These are phyloP conservation scores for Aegilops sharonensis DNA, from an alignment of 176 grass and related monocot genomes.

Conservation along the genomic window DNA sequence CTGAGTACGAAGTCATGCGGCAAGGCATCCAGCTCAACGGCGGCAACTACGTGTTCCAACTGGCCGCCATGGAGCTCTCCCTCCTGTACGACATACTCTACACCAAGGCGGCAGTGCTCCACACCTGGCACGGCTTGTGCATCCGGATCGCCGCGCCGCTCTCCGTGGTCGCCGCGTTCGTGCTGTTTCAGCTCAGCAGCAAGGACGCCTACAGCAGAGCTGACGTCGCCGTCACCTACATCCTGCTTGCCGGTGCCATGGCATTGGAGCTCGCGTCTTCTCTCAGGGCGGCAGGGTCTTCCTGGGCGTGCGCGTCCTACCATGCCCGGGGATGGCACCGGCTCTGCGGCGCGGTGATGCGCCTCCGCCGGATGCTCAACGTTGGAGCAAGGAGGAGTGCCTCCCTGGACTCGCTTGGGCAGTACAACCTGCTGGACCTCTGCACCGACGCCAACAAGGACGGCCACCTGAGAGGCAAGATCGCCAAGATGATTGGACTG, in stretches of 20 bases:
- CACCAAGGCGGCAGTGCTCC: slow-evolving; percentile 34
- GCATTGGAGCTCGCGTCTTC: not conserved
- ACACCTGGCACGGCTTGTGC: slow-evolving; percentile 13
- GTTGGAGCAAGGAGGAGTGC: not conserved
- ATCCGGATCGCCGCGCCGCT: slow-evolving; percentile 10
- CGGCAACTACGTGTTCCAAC: not conserved
- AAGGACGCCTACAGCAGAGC: not conserved
- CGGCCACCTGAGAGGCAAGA: not conserved
- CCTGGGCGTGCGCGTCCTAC: slow-evolving; percentile 1
- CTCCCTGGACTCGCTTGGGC: not conserved
- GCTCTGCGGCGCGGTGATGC: not conserved
- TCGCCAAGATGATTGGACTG: not conserved
- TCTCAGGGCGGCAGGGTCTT: not conserved
- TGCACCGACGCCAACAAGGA: not conserved
- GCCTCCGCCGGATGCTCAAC: not conserved
- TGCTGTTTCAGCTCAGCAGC: not conserved
- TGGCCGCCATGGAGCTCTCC: slow-evolving; percentile 26
- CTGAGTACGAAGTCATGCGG: not conserved
- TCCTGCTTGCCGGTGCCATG: slow-evolving; percentile 40
- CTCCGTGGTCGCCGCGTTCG: not conserved
- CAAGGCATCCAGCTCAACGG: not conserved
- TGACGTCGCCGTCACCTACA: slow-evolving; percentile 38
- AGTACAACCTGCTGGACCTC: slow-evolving; percentile 7
- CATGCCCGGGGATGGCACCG: not conserved
- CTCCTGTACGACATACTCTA: slow-evolving; percentile 42